A percentile compares a stretch with the other conserved stretches of the same genome.
These are phyloP conservation scores for Exidia glandulosa DNA, from an alignment of 768 basidiomycete genomes.

Conservation along the genomic window DNA sequence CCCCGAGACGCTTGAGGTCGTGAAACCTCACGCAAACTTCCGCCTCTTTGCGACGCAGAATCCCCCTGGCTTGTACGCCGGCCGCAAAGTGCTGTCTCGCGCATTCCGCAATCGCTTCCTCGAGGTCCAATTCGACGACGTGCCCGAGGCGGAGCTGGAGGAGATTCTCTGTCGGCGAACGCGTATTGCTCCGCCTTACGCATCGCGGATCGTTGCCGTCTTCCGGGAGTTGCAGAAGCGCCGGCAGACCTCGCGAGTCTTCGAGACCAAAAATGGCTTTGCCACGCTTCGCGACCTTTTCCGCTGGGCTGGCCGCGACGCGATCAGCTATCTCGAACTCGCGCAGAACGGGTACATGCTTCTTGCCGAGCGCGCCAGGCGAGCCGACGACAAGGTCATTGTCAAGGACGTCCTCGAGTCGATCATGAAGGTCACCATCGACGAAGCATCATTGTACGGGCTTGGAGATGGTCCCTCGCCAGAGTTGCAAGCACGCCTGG, in stretches of 20 bases:
- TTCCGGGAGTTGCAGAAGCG: constrained; percentile 90
- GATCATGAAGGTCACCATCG: constrained; percentile 77
- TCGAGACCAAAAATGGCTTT: constrained; percentile 95
- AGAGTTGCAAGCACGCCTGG: constrained; percentile 40
- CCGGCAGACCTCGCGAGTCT: constrained; percentile 81
- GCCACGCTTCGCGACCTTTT: constrained; percentile 95
- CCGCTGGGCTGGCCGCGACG: constrained; percentile 90
- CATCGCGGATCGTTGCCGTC: constrained; percentile 79
- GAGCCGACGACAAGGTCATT: constrained; percentile 71
- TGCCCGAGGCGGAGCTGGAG: constrained; percentile 87
- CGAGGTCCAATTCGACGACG: constrained; percentile 95
- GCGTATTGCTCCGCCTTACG: constrained; percentile 88
- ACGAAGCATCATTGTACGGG: constrained; percentile 60
- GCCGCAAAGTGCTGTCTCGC: constrained; percentile 86
- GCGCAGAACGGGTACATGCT: constrained; percentile 98
- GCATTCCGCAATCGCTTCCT: constrained; percentile 97
- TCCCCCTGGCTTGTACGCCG: constrained; percentile 90
- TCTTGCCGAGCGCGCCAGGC: constrained; percentile 80
- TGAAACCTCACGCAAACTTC: constrained; percentile 89
- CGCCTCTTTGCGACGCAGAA: constrained; percentile 99
- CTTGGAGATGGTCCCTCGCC: constrained; percentile 27
- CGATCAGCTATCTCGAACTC: constrained; percentile 80
- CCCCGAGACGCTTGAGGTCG: constrained; percentile 90
- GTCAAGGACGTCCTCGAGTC: constrained; percentile 91
- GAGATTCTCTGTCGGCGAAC: constrained; percentile 89